Evolutionary conservation across 2,329 filamentous ascomycete genomes (phyloP).

Genomic region (Myriosclerotinia curreyana): DNA sequence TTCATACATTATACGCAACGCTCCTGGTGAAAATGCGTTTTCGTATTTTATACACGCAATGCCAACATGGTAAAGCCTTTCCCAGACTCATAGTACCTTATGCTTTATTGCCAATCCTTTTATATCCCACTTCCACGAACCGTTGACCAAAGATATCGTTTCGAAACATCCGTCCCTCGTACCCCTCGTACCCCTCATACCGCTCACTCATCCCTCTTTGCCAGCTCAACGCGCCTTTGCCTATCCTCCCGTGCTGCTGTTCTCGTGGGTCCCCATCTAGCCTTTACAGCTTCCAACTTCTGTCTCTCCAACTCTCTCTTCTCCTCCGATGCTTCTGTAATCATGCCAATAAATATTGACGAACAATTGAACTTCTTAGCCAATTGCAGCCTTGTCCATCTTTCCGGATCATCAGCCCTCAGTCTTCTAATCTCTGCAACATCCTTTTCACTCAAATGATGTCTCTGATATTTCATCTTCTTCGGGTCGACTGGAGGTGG

Average conservation of each 20-base stretch:
- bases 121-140: neutral
- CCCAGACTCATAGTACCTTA: neutral
- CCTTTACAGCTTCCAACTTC: slow-evolving; percentile 49
- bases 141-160: neutral
- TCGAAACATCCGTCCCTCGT: neutral
- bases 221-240: slow-evolving; percentile 47
- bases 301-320: slow-evolving; percentile 48
- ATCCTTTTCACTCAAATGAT: slow-evolving; percentile 54
- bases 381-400: slow-evolving; percentile 54
- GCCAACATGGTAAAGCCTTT: slow-evolving; percentile 1
- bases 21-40: slow-evolving; percentile 10
- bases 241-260: slow-evolving; percentile 55
- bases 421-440: slow-evolving; percentile 59
- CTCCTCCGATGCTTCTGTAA: slow-evolving; percentile 47
- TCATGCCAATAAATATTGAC: slow-evolving; percentile 56
- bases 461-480: slow-evolving; percentile 30
- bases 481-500: slow-evolving; percentile 32
- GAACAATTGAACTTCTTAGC: slow-evolving; percentile 56
- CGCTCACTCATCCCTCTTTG: slow-evolving; percentile 33
- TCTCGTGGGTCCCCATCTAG: slow-evolving; percentile 57
- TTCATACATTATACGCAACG: slow-evolving; percentile 5
- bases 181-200: neutral
- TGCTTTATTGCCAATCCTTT: slow-evolving; percentile 7
- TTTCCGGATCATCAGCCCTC: slow-evolving; percentile 51
- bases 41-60: slow-evolving; percentile 11